These are phyloP conservation scores for Suillus bovinus DNA, from an alignment of 768 basidiomycete genomes.

Conservation along the genomic window DNA sequence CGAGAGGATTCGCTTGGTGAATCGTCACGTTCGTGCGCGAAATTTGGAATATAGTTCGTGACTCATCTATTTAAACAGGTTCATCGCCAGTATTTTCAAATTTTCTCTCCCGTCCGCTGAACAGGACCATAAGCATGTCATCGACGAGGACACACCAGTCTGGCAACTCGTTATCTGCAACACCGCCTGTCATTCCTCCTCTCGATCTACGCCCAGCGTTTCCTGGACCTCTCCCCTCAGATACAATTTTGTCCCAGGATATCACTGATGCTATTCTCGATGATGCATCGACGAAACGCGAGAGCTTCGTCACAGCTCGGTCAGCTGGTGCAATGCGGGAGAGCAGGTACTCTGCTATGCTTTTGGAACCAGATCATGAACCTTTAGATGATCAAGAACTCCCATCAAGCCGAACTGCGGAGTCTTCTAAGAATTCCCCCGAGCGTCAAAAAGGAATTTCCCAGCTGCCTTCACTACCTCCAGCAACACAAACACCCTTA, in stretches of 20 bases:
- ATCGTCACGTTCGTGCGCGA: constrained; percentile 42
- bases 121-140: constrained; percentile 62
- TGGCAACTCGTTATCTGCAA: constrained; percentile 33
- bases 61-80: constrained; percentile 29
- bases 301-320: constrained; percentile 56
- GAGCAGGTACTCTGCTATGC: constrained; percentile 32
- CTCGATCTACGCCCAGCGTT: constrained; percentile 60
- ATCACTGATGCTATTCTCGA: constrained; percentile 29
- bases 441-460: constrained; percentile 3
- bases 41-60: constrained; percentile 2
- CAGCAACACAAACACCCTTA: constrained; percentile 13
- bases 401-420: constrained; percentile 19
- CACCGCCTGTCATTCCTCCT: constrained; percentile 55
- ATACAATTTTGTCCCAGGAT: constrained; percentile 23
- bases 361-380: constrained; percentile 20
- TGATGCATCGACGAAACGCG: constrained; percentile 49
- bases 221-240: constrained; percentile 34
- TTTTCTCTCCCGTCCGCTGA: constrained; percentile 65
- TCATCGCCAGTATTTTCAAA: constrained; percentile 52
- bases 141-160: constrained; percentile 62
- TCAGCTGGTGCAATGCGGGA: constrained; percentile 26
- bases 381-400: constrained; percentile 15
- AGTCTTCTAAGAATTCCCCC: constrained; percentile 10
- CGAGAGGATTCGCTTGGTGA: constrained; percentile 31
- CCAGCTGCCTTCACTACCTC: constrained; percentile 7